phyloP scores from a whole-genome alignment of 2,329 filamentous ascomycete genomes.

The Hortaea werneckii region DNA sequence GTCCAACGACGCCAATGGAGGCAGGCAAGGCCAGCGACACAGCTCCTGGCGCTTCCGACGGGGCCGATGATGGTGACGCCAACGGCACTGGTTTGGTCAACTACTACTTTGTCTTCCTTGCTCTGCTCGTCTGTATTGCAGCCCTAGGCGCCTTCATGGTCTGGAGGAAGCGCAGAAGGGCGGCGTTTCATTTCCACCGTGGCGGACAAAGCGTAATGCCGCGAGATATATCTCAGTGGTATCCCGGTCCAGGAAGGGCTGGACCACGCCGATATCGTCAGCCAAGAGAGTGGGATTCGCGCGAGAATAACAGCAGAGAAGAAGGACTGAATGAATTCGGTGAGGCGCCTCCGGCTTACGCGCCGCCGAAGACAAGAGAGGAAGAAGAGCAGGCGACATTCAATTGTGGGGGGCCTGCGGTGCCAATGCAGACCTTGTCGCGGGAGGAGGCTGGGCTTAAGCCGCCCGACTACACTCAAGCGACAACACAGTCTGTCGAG shows the following conservation, averaged over 20 bases:
- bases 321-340: constrained; percentile 56
- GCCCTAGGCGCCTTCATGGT: constrained; percentile 36
- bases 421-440: constrained; percentile 31
- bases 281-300: constrained; percentile 1
- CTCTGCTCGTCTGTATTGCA: constrained; percentile 40
- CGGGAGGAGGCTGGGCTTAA: constrained; percentile 28
- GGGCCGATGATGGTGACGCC: constrained; percentile 4
- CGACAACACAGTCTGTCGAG: constrained; percentile 1
- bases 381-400: constrained; percentile 8
- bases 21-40: background rate
- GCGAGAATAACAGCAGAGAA: constrained; percentile 21
- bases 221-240: constrained; percentile 1
- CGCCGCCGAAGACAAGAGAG: constrained; percentile 23
- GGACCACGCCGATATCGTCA: constrained; percentile 1
- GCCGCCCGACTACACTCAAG: constrained; percentile 32
- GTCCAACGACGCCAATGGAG: background rate
- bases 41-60: constrained; percentile 1
- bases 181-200: constrained; percentile 2
- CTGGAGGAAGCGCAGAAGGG: constrained; percentile 33
- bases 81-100: constrained; percentile 27
- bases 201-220: background rate
- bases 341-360: constrained; percentile 56
- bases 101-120: constrained; percentile 49
- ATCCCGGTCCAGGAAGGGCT: background rate
- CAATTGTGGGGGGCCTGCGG: constrained; percentile 12